phyloP scores from a whole-genome alignment of 768 basidiomycete species.

The Tulasnella sp. region DNA sequence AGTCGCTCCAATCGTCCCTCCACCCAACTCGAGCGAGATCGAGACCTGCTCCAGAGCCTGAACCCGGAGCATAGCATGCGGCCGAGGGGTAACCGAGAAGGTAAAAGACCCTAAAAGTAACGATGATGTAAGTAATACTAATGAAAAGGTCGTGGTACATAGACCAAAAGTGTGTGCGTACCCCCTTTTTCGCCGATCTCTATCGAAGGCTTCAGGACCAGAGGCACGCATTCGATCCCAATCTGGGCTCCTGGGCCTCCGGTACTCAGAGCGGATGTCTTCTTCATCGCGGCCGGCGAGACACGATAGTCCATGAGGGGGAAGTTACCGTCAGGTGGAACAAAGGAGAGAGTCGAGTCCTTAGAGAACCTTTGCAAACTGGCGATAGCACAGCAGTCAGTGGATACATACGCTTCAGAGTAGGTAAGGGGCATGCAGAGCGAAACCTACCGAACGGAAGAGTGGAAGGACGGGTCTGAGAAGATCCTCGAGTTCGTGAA shows the following conservation, averaged over 20 bases:
- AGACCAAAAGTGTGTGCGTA: constrained; percentile 28
- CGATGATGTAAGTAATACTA: not conserved
- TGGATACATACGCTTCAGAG: not conserved
- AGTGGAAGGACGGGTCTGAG: constrained; percentile 78
- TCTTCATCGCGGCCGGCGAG: constrained; percentile 25
- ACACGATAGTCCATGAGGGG: constrained; percentile 70
- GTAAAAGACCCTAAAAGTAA: constrained; percentile 43
- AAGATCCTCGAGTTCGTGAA: constrained; percentile 67
- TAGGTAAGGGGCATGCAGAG: constrained; percentile 4
- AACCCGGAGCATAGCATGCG: not conserved
- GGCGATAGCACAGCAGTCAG: constrained; percentile 17
- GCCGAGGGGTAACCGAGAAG: constrained; percentile 50
- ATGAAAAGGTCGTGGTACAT: constrained; percentile 19
- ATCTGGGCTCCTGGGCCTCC: constrained; percentile 19
- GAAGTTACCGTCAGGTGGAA: constrained; percentile 89
- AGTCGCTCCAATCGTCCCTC: constrained; percentile 59
- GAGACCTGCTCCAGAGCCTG: constrained; percentile 44
- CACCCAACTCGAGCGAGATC: constrained; percentile 65
- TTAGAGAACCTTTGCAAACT: constrained; percentile 77
- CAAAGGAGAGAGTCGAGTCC: constrained; percentile 61
- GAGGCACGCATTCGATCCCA: constrained; percentile 25
- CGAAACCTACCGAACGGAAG: constrained; percentile 68
- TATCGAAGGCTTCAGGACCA: constrained; percentile 28
- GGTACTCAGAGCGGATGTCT: constrained; percentile 35
- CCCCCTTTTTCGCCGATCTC: constrained; percentile 35